These are phyloP conservation scores for Celoporthe dispersa DNA, from an alignment of 2,329 filamentous ascomycete genomes.

Conservation along the genomic window DNA sequence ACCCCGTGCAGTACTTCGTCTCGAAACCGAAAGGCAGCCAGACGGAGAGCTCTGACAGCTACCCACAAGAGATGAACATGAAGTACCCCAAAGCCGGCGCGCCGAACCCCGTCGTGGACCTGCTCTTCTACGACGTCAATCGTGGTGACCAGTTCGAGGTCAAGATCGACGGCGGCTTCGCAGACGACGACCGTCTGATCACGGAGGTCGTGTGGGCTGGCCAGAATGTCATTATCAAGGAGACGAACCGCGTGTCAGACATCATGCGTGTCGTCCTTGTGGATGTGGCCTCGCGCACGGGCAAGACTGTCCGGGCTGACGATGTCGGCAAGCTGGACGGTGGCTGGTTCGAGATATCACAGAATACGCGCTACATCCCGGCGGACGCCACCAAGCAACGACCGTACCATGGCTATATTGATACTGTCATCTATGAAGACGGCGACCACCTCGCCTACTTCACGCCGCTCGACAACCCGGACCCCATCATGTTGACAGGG, in stretches of 20 bases:
- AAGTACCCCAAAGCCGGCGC: conserved; percentile 97
- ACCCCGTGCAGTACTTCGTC: conserved; percentile 91
- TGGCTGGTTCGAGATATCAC: conserved; percentile 95
- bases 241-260: conserved; percentile 94
- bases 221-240: conserved; percentile 80
- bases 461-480: conserved; percentile 78
- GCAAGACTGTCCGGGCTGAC: conserved; percentile 77
- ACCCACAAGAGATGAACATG: conserved; percentile 88
- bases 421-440: conserved; percentile 83
- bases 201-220: conserved; percentile 94
- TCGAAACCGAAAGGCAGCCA: conserved; percentile 78
- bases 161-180: conserved; percentile 75
- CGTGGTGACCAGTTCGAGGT: conserved; percentile 81
- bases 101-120: conserved; percentile 86
- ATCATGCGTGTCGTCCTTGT: conserved; percentile 85
- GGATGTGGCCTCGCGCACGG: conserved; percentile 73
- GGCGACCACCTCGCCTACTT: conserved; percentile 95
- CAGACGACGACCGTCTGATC: conserved; percentile 82
- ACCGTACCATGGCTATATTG: conserved; percentile 86
- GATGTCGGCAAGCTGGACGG: conserved; percentile 87
- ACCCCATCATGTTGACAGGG: conserved; percentile 84
- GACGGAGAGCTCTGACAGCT: conserved; percentile 78
- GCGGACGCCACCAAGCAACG: conserved; percentile 78
- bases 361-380: conserved; percentile 84
- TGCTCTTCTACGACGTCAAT: conserved; percentile 85